Percentiles rank a stretch among this genome's conserved stretches.
phyloP scores from a whole-genome alignment of 225 moss, liverwort and hornwort genomes.

The Polytrichum commune region DNA sequence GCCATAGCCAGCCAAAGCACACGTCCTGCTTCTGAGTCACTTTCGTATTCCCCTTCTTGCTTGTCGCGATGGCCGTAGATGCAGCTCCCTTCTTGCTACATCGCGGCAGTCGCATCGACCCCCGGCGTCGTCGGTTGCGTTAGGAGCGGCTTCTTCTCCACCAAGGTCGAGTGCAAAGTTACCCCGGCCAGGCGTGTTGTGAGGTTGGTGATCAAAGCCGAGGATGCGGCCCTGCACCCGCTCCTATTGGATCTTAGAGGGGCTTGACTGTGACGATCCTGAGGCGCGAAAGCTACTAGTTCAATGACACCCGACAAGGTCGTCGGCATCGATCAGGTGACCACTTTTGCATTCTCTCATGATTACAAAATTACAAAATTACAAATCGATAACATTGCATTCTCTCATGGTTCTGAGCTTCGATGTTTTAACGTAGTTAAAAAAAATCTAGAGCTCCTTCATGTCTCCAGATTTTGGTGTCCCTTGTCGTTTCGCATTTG shows the following conservation, averaged over 20 bases:
- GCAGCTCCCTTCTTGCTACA: background rate
- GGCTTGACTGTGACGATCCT: conserved; percentile 60
- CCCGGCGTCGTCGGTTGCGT: background rate
- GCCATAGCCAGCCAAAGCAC: background rate
- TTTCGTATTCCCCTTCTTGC: no score
- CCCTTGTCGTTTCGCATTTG: no score
- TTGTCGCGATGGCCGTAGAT: background rate
- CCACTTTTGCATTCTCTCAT: no score
- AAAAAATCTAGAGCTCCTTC: no score
- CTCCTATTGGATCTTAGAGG: conserved; percentile 39
- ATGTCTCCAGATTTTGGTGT: no score
- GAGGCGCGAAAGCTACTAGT: conserved; percentile 84
- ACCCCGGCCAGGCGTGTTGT: conserved; percentile 4
- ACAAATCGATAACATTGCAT: no score
- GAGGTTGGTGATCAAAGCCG: conserved; percentile 31
- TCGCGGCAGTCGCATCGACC: background rate
- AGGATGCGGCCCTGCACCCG: conserved; percentile 12
- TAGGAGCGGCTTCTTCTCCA: conserved; percentile 31
- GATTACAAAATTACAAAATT: no score
- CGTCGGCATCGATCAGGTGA: conserved; percentile 62
- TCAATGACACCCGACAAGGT: conserved; percentile 51
- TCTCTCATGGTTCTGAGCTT: no score
- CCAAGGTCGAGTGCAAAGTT: conserved; percentile 44
- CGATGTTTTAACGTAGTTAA: no score
- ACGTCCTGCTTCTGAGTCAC: background rate